Evolutionary conservation across 1,284 basidiomycete genomes (phyloP).

Genomic region (Cutaneotrichosporon sp.): DNA sequence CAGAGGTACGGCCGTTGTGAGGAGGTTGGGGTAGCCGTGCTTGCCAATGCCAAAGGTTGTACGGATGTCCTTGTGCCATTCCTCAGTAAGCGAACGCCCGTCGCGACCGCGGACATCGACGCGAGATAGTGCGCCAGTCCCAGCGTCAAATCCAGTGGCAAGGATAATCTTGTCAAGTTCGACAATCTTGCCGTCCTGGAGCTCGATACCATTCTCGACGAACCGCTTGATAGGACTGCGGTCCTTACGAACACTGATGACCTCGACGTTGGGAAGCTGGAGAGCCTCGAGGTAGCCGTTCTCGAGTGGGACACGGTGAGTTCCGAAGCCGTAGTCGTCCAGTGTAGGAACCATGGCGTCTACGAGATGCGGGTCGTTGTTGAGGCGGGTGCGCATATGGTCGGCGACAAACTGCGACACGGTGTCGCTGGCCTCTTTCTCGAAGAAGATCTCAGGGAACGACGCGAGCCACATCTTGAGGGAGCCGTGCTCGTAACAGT

Average conservation of each 20-base stretch:
- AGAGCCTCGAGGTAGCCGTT: constrained; percentile 16
- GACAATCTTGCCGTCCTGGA: constrained; percentile 9
- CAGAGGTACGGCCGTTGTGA: constrained; percentile 18
- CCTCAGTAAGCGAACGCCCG: constrained; percentile 15
- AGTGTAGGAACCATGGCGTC: constrained; percentile 14
- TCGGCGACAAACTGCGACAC: constrained; percentile 16
- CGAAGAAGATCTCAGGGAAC: constrained; percentile 21
- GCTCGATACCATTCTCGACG: constrained; percentile 16
- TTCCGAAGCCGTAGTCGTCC: constrained; percentile 19
- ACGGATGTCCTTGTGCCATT: constrained; percentile 21
- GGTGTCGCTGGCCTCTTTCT: constrained; percentile 10
- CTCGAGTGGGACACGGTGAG: constrained; percentile 25
- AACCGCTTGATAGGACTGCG: constrained; percentile 20
- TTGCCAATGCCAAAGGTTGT: constrained; percentile 20
- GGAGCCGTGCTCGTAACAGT: constrained; percentile 17
- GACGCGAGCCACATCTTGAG: constrained; percentile 23
- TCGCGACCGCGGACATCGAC: constrained; percentile 19
- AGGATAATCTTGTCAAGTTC: constrained; percentile 23
- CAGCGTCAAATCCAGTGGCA: constrained; percentile 23
- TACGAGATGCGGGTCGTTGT: constrained; percentile 19
- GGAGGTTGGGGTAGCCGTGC: constrained; percentile 24
- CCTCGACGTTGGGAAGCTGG: constrained; percentile 20
- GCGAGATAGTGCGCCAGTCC: constrained; percentile 14
- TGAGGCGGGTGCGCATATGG: constrained; percentile 17
- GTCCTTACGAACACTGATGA: constrained; percentile 13